Evolutionary conservation across 2,329 filamentous ascomycete genomes (phyloP).

Genomic region (Thelonectria olida): DNA sequence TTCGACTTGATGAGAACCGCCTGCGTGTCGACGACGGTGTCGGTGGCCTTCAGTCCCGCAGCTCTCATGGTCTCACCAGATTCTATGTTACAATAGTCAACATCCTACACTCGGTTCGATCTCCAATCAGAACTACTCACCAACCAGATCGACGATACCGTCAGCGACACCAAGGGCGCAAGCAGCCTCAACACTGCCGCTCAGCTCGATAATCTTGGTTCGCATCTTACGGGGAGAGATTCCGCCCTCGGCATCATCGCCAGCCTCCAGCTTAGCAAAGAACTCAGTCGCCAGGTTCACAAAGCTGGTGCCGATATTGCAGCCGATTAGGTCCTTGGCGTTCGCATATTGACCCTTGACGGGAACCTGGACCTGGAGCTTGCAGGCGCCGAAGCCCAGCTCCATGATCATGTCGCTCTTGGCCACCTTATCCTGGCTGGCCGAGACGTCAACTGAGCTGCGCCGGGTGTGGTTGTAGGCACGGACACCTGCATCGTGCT

Average conservation of each 20-base stretch:
- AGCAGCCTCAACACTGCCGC: slow-evolving; percentile 95
- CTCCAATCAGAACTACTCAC: slow-evolving; percentile 62
- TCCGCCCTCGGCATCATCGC: slow-evolving; percentile 51
- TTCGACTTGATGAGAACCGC: slow-evolving; percentile 94
- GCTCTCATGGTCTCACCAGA: slow-evolving; percentile 99
- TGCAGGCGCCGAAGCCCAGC: slow-evolving; percentile 89
- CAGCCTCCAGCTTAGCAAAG: slow-evolving; percentile 79
- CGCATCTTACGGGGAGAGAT: slow-evolving; percentile 63
- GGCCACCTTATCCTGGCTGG: slow-evolving; percentile 53
- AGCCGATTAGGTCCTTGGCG: slow-evolving; percentile 84
- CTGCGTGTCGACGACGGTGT: slow-evolving; percentile 88
- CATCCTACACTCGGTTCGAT: not conserved
- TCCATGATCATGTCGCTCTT: slow-evolving; percentile 89
- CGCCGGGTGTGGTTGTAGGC: slow-evolving; percentile 57
- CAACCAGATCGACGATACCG: slow-evolving; percentile 96
- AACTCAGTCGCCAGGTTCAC: slow-evolving; percentile 84
- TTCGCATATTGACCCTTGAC: slow-evolving; percentile 78
- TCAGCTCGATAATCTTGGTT: slow-evolving; percentile 93
- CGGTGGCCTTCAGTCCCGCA: slow-evolving; percentile 91
- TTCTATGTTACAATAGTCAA: slow-evolving; percentile 62
- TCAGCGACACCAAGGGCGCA: slow-evolving; percentile 96
- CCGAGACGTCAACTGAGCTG: slow-evolving; percentile 48
- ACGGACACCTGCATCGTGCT: slow-evolving; percentile 78
- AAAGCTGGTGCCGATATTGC: slow-evolving; percentile 96
- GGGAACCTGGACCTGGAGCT: slow-evolving; percentile 96